Evolutionary conservation across 179 eudicot genomes (phyloP).

Genomic region (Vitellaria paradoxa): DNA sequence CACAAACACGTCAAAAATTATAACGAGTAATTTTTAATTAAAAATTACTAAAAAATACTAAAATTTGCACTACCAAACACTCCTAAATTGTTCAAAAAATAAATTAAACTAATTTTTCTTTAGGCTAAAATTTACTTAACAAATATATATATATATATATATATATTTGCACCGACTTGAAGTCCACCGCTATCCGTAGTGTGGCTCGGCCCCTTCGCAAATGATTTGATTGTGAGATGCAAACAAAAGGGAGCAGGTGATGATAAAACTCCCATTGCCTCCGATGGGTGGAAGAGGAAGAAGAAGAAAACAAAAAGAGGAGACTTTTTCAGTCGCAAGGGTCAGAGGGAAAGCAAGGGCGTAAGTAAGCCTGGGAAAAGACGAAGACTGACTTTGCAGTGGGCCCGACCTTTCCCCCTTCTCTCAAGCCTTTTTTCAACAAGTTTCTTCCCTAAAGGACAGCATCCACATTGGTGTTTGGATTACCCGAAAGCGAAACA

Average conservation of each 20-base stretch:
- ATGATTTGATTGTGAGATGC: too few relatives aligned
- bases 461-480: conserved; percentile 1
- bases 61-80: too few relatives aligned
- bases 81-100: too few relatives aligned
- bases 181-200: too few relatives aligned
- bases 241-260: neutral
- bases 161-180: too few relatives aligned
- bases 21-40: too few relatives aligned
- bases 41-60: too few relatives aligned
- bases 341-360: conserved; percentile 12
- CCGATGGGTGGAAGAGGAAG: neutral
- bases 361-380: conserved; percentile 20
- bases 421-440: neutral
- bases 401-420: conserved; percentile 1
- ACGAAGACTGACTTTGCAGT: conserved; percentile 19
- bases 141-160: too few relatives aligned
- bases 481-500: neutral
- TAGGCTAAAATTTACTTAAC: too few relatives aligned
- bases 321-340: conserved; percentile 14
- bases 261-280: neutral
- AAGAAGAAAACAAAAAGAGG: conserved; percentile 17
- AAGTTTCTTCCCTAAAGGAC: neutral
- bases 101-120: too few relatives aligned
- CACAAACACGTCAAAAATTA: too few relatives aligned
- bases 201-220: too few relatives aligned